Evolutionary conservation across 1,139 yeast genomes (phyloP).

Genomic region (Sugiyamaella neomexicana): DNA sequence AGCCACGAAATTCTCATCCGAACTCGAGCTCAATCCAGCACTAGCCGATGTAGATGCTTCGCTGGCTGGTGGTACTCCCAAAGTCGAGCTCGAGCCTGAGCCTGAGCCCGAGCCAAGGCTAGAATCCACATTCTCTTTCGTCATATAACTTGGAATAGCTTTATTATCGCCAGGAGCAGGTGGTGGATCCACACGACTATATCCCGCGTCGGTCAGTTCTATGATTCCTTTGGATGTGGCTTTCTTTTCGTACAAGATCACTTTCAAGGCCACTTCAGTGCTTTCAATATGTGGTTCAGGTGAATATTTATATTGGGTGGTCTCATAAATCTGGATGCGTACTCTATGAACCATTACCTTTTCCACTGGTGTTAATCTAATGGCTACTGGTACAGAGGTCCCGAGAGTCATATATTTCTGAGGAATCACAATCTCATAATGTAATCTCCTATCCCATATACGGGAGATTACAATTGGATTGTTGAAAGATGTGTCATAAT

Average conservation of each 20-base stretch:
- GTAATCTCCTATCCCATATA: constrained; percentile 77
- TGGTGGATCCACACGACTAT: background rate
- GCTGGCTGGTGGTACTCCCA: background rate
- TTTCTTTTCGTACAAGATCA: constrained; percentile 35
- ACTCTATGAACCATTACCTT: constrained; percentile 69
- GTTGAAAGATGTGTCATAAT: constrained; percentile 64
- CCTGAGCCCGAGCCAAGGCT: background rate
- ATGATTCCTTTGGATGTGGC: constrained; percentile 11
- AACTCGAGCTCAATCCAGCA: constrained; percentile 5
- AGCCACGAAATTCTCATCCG: constrained; percentile 7
- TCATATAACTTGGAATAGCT: constrained; percentile 1
- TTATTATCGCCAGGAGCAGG: background rate
- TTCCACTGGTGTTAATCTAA: constrained; percentile 71
- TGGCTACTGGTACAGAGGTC: constrained; percentile 56
- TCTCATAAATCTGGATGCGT: constrained; percentile 69
- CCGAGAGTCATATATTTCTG: constrained; percentile 73
- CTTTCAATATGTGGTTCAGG: constrained; percentile 33
- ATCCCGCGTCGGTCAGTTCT: constrained; percentile 6
- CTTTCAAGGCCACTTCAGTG: constrained; percentile 35
- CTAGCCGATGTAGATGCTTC: background rate
- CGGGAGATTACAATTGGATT: constrained; percentile 82
- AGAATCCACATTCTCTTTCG: background rate
- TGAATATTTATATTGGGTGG: constrained; percentile 59
- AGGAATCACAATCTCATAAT: constrained; percentile 76
- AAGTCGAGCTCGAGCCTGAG: too few relatives aligned